Conservation (phyloP, 768 basidiomycete genomes). For the Suillus occidentalis region DNA sequence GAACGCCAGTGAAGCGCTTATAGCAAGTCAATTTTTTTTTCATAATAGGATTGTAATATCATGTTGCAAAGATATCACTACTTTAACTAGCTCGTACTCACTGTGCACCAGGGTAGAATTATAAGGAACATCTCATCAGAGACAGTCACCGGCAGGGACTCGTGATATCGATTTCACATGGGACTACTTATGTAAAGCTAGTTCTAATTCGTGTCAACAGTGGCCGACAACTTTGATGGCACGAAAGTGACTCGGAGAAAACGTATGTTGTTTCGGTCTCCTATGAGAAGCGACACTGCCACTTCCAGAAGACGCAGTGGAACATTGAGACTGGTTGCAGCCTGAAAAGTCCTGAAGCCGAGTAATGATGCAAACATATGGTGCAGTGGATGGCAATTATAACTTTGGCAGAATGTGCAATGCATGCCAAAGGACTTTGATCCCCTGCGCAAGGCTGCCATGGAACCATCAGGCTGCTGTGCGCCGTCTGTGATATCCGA, state of each 20-base stretch:
- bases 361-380: not conserved
- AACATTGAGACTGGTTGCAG: not conserved
- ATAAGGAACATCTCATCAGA: not conserved
- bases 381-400: not conserved
- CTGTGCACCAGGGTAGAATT: not conserved
- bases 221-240: not conserved
- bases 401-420: not conserved
- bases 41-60: not conserved
- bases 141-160: not conserved
- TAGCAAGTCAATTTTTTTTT: not conserved
- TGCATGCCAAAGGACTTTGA: not conserved
- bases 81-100: not conserved
- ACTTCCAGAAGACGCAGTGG: not conserved
- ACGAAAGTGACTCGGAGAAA: too few relatives aligned
- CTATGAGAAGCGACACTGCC: not conserved
- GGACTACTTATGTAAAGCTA: not conserved
- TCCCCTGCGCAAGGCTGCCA: not conserved
- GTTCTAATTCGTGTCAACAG: not conserved
- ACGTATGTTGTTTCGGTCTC: not conserved
- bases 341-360: not conserved
- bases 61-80: not conserved
- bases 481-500: not conserved
- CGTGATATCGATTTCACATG: not conserved
- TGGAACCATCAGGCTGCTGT: not conserved
- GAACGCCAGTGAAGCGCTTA: not conserved